Percentiles rank a stretch among this genome's conserved stretches.
These are phyloP conservation scores for Nematocida displodere DNA, from an alignment of 371 early-diverging fungal genomes.

Conservation along the genomic window DNA sequence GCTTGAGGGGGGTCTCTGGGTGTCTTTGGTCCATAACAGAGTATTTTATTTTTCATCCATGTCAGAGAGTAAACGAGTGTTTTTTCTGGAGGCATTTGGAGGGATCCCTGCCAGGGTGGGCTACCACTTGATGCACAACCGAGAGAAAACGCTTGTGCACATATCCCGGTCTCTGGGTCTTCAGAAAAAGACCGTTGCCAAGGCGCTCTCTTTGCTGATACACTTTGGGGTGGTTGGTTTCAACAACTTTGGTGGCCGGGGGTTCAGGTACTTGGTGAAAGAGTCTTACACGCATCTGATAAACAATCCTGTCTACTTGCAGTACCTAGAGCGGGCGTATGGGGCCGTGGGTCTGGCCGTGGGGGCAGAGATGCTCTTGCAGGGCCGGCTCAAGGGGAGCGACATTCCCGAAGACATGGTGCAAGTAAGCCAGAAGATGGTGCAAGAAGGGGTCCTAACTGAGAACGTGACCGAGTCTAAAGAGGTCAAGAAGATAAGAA, in stretches of 20 bases:
- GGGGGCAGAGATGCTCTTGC: slow-evolving; percentile 1
- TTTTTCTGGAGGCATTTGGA: slow-evolving; percentile 44
- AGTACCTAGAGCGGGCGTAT: not conserved
- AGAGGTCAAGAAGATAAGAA: not conserved
- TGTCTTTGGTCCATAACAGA: no score
- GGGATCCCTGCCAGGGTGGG: slow-evolving; percentile 16
- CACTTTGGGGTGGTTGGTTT: slow-evolving; percentile 40
- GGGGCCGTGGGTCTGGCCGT: not conserved
- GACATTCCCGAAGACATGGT: not conserved
- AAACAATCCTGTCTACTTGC: slow-evolving; percentile 35
- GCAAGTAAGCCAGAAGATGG: not conserved
- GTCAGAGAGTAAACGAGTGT: slow-evolving; percentile 10
- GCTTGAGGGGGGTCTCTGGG: no score
- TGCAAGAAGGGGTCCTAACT: slow-evolving; percentile 8
- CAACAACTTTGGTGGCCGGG: not conserved
- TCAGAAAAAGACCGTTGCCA: slow-evolving; percentile 8
- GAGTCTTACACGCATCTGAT: not conserved
- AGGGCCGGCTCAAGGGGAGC: not conserved
- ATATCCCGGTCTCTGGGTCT: not conserved
- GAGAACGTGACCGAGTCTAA: not conserved
- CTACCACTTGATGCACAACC: not conserved
- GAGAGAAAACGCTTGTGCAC: not conserved
- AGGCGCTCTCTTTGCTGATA: slow-evolving; percentile 40
- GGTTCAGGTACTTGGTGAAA: slow-evolving; percentile 15
- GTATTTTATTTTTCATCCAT: slow-evolving; percentile 40